These are phyloP conservation scores for Amanita subjunquillea DNA, from an alignment of 768 basidiomycete genomes.

Conservation along the genomic window DNA sequence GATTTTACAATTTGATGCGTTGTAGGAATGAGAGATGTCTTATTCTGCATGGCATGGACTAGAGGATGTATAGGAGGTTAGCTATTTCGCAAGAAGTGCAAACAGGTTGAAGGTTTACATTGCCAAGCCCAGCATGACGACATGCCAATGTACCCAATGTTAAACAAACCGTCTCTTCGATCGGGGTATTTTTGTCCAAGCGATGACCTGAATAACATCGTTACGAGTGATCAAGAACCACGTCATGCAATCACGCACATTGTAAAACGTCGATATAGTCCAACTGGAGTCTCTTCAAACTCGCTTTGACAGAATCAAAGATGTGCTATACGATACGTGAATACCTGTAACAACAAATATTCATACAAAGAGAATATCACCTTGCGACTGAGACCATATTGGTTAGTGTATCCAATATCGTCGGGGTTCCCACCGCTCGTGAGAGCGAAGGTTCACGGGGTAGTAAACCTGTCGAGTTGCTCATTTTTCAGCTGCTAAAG, in stretches of 20 bases:
- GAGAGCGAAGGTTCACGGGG: neutral
- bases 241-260: constrained; percentile 15
- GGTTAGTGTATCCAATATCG: constrained; percentile 37
- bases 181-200: constrained; percentile 29
- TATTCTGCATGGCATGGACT: constrained; percentile 5
- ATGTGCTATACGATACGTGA: constrained; percentile 28
- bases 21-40: neutral
- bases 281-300: constrained; percentile 41
- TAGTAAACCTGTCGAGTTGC: neutral
- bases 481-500: neutral
- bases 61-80: neutral
- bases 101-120: too few relatives aligned
- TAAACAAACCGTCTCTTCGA: constrained; percentile 21
- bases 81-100: too few relatives aligned
- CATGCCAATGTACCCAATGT: constrained; percentile 27
- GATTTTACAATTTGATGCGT: neutral
- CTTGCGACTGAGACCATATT: constrained; percentile 27
- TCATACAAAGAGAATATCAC: constrained; percentile 11
- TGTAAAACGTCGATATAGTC: constrained; percentile 55
- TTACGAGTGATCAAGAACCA: neutral
- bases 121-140: constrained; percentile 15
- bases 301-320: constrained; percentile 38
- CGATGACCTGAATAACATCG: constrained; percentile 16
- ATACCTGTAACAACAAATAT: too few relatives aligned
- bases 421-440: constrained; percentile 17